A percentile compares a stretch with the other conserved stretches of the same genome.
phyloP scores from a whole-genome alignment of 2,329 filamentous ascomycete genomes.

The Ceratocystis destructans region DNA sequence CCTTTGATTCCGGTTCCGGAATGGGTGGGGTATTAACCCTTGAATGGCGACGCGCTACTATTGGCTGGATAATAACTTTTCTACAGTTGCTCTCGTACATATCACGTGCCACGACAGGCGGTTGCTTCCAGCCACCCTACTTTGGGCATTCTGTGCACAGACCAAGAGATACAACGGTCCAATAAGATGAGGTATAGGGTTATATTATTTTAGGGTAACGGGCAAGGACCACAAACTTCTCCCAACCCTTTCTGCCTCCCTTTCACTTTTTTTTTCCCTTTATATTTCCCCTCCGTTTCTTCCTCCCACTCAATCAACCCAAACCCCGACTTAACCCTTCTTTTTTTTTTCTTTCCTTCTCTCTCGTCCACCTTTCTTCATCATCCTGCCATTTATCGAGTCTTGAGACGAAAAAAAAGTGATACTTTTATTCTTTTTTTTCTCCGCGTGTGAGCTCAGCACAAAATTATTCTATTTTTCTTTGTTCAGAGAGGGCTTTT shows the following conservation, averaged over 20 bases:
- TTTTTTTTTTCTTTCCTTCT: conserved; percentile 1
- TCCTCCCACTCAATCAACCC: conserved; percentile 11
- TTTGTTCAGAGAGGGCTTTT: neutral
- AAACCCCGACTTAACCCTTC: conserved; percentile 20
- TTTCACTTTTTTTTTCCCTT: conserved; percentile 13
- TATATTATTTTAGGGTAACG: conserved; percentile 18
- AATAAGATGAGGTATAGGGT: conserved; percentile 6
- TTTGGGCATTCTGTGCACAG: neutral
- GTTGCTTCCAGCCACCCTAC: conserved; percentile 5
- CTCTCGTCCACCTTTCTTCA: neutral
- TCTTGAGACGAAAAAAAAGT: neutral
- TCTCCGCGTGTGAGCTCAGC: neutral
- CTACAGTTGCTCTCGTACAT: neutral
- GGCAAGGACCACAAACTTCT: conserved; percentile 12
- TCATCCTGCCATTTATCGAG: neutral
- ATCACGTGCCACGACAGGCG: conserved; percentile 10
- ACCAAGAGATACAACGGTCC: neutral
- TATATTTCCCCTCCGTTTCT: neutral
- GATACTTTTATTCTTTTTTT: neutral
- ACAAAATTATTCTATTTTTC: neutral
- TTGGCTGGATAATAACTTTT: neutral
- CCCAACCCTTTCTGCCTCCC: conserved; percentile 18
- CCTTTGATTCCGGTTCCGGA: conserved; percentile 11
- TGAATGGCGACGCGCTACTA: conserved; percentile 6
- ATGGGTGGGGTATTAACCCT: conserved; percentile 15